Conservation (phyloP, 495 filamentous ascomycete genomes). For the Penicillium turbatum region DNA sequence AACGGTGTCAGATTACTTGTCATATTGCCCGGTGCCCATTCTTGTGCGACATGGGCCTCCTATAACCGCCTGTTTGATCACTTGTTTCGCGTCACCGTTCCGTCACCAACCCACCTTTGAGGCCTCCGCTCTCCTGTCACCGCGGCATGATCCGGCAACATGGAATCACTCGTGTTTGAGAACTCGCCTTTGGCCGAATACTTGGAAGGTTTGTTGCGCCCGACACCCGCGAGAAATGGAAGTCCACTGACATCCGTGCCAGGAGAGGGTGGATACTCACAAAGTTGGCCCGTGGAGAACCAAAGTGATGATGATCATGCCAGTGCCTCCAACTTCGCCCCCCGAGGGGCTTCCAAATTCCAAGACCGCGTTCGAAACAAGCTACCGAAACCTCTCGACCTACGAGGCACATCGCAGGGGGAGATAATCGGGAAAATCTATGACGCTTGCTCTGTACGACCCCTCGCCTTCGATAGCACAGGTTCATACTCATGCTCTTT, state of each 20-base stretch:
- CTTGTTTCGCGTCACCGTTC: slow-evolving; percentile 7
- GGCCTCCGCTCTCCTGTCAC: slow-evolving; percentile 16
- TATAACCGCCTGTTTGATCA: slow-evolving; percentile 14
- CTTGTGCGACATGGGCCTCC: slow-evolving; percentile 17
- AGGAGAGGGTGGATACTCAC: slow-evolving; percentile 48
- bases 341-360: slow-evolving; percentile 64
- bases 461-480: background rate
- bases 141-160: slow-evolving; percentile 41
- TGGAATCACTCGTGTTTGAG: slow-evolving; percentile 91
- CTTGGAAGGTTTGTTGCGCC: slow-evolving; percentile 68
- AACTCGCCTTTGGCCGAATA: slow-evolving; percentile 89
- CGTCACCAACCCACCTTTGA: slow-evolving; percentile 2
- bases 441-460: slow-evolving; percentile 56
- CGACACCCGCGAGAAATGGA: background rate
- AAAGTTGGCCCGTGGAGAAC: slow-evolving; percentile 42
- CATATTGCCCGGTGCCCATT: slow-evolving; percentile 1
- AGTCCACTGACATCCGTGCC: slow-evolving; percentile 19
- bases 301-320: slow-evolving; percentile 32
- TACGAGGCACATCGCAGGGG: slow-evolving; percentile 50
- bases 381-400: slow-evolving; percentile 56
- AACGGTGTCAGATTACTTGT: background rate
- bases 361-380: slow-evolving; percentile 62
- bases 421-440: slow-evolving; percentile 49
- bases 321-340: slow-evolving; percentile 61
- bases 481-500: slow-evolving; percentile 10